Evolutionary conservation across 23 red algal species (phyloP).

Genomic region (Agarophyton chilense): DNA sequence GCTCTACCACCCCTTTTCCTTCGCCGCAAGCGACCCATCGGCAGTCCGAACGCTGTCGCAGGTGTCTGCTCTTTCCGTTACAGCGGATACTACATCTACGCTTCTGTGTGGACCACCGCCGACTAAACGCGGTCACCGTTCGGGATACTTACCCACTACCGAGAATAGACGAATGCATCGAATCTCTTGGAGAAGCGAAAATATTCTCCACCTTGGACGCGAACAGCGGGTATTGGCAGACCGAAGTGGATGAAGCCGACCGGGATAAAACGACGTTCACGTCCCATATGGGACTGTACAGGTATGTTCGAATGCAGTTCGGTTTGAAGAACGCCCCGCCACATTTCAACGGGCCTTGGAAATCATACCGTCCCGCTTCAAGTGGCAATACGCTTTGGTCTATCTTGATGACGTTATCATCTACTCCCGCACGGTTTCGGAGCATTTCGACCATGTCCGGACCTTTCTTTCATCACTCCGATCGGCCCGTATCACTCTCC

Average conservation of each 20-base stretch:
- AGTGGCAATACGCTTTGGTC: background rate
- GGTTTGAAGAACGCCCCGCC: slow-evolving; percentile 9
- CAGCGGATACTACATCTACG: no score
- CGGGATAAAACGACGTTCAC: slow-evolving; percentile 8
- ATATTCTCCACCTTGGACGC: slow-evolving; percentile 33
- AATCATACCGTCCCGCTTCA: background rate
- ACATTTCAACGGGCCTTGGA: slow-evolving; percentile 12
- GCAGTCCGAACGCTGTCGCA: no score
- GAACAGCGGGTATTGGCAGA: slow-evolving; percentile 26
- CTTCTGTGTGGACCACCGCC: background rate
- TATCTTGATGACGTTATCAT: background rate
- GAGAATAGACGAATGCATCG: slow-evolving; percentile 25
- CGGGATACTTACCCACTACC: slow-evolving; percentile 36
- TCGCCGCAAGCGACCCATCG: no score
- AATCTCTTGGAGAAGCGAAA: background rate
- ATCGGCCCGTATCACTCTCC: background rate
- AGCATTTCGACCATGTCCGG: background rate
- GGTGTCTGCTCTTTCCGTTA: no score
- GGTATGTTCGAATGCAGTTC: background rate
- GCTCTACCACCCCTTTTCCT: no score
- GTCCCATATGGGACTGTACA: background rate
- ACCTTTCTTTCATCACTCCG: background rate
- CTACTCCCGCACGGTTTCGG: background rate
- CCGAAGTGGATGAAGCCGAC: background rate
- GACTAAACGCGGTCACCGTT: background rate